A percentile compares a stretch with the other conserved stretches of the same genome.
phyloP scores from a whole-genome alignment of 371 early-diverging fungal species.

The Mortierella sp. region DNA sequence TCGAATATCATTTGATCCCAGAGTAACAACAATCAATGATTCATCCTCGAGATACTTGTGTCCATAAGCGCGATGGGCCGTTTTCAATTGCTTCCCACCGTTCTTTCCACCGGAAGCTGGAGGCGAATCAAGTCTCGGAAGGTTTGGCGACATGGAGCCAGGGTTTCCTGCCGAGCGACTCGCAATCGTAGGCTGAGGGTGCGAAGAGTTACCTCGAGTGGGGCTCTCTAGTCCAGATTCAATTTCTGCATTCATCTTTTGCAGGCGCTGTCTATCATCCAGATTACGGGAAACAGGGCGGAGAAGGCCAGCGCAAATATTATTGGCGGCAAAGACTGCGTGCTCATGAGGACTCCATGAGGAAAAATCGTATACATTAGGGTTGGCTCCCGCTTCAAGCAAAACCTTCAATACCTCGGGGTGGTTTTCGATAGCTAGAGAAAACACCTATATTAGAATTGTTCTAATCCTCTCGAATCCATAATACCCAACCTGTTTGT shows the following conservation, averaged over 20 bases:
- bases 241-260: constrained; percentile 9
- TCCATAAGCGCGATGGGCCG: constrained; percentile 69
- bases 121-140: constrained; percentile 38
- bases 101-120: constrained; percentile 37
- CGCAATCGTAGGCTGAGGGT: constrained; percentile 13
- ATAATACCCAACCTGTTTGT: background rate
- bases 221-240: constrained; percentile 23
- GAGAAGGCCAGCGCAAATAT: constrained; percentile 64
- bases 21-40: constrained; percentile 73
- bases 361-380: constrained; percentile 60
- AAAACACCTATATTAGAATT: background rate
- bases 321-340: constrained; percentile 73
- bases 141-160: constrained; percentile 10
- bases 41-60: constrained; percentile 76
- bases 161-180: constrained; percentile 17
- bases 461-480: background rate
- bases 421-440: constrained; percentile 69
- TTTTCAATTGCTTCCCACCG: constrained; percentile 36
- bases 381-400: constrained; percentile 68
- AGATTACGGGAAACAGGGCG: constrained; percentile 54
- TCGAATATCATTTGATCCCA: constrained; percentile 78
- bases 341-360: constrained; percentile 81
- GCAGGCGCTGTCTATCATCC: constrained; percentile 32
- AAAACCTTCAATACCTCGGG: constrained; percentile 63
- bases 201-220: constrained; percentile 6